Base-by-base conservation (phyloP, 2,329 filamentous ascomycete genomes). In the Clonostachys rosea region DNA sequence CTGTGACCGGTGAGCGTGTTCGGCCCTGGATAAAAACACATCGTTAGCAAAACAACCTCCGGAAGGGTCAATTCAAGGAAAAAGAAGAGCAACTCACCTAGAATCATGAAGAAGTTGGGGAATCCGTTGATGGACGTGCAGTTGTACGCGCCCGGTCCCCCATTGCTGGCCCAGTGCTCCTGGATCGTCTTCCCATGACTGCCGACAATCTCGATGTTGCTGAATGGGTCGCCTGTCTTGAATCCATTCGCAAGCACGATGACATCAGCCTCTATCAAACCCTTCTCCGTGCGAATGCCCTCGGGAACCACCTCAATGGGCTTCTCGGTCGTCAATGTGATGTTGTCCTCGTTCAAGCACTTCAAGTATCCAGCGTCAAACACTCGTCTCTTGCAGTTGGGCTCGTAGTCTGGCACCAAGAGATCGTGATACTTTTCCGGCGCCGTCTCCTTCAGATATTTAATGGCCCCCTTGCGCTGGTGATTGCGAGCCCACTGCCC, bases 311-410 rank as follows among this genome's bases (percentile, higher is more conserved):
- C 67, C 12, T 72, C 68, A 1, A 66, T 67, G 8, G 79, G 63
- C 2, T 68, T 67, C 20, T 76, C 70, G 1, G 78, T 74, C 0
- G 76, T 79, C 45, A 71, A 43, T 2, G 56, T 61, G 7, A 72
- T 30, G 8, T 80, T 80, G 0, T 72, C 62, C 5, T 74, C 61
- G 36, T 81, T 67, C 36, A 87, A 61, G 39, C 70, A 67, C 13
- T 67, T 54, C 17, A 81, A 70, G 67, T 84, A 86, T 2, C 68
- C 68, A 3, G 73, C 68, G 49, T 85, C 80, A 46, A 77, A 76
- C 47, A 86, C 76, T 13, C 81, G 71, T n/a, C 83, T 66, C 63
- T 85, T 86, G 64, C 82, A 86, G 2, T 81, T 81, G 13, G 84
- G 61, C 41, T 74, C 70, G 48, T 83, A 86, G 44, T 85, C 73